Evolutionary conservation across 2,329 filamentous ascomycete species (phyloP), one percentile per base, ranked within the genome.

Genomic region (Penicillium sp.): DNA sequence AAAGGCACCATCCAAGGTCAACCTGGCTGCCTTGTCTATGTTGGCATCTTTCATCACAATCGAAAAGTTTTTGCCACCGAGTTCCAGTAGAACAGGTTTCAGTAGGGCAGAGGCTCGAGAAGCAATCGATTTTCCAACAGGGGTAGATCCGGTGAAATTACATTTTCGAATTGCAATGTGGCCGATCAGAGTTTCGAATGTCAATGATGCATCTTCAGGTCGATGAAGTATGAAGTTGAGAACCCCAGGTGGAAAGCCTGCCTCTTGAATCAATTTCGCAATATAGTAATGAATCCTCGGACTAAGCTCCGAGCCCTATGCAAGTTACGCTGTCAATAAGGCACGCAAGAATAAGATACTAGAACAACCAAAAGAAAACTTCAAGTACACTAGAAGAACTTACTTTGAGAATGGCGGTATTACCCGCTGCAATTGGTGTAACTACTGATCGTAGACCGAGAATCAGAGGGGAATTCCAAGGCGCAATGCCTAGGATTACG

Each of bases 401-500:
- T n/a, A 63, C 64, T 61, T 91, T 91, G 57, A 91, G 74, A 28
- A 92, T 79, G n/a, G 83, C 83, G 0, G 88, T 89, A 69, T 91
- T 92, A 1, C 89, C 89, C 0, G 83, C 83, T 1, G 81, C 82
- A 4, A 93, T 77, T 1, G 90, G 85, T 61, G 80, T 85, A 3
- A 80, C 72, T 12, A 88, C 73, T 0, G 77, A 72, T 33, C 79
- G 73, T 24, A 75, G 65, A 1, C 78, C 79, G 40, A 81, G 73
- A 53, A 79, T 75, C 49, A 76, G 75, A 0, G 79, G 81, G 0
- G 81, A 81, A 60, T 84, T 79, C 90, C 90, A 95, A 6, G 90
- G 89, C 1, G 88, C 88, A 68, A 94, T 89, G 0, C 84, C 86
- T 24, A 94, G 74, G 23, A 91, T 80, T 4, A 93, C 89, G 1